phyloP scores from a whole-genome alignment of 2,329 filamentous ascomycete species.

The Pseudovirgaria hyperparasitica region DNA sequence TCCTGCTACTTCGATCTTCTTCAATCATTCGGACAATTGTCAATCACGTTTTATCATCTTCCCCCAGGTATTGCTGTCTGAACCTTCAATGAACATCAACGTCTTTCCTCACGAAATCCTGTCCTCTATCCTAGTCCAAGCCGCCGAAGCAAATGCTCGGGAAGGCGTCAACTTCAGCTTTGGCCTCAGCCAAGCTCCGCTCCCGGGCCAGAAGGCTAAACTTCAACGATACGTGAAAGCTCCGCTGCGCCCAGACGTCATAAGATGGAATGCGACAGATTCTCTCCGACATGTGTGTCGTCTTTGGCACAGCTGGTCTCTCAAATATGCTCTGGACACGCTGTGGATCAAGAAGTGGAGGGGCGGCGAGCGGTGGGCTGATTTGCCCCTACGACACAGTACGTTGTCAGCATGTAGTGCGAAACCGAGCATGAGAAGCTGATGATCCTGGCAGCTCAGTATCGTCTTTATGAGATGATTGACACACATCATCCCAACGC shows the following conservation, averaged over 20 bases:
- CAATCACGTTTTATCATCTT: neutral
- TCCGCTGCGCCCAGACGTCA: slow-evolving; percentile 35
- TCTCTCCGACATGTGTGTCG: slow-evolving; percentile 37
- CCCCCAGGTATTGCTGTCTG: no score
- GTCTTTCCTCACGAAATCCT: slow-evolving; percentile 40
- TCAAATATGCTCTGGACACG: slow-evolving; percentile 37
- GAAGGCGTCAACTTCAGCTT: slow-evolving; percentile 39
- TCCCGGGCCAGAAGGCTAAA: slow-evolving; percentile 31
- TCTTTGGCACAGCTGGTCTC: slow-evolving; percentile 40
- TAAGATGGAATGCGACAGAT: slow-evolving; percentile 38
- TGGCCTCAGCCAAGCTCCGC: slow-evolving; percentile 36
- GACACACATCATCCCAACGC: slow-evolving; percentile 32
- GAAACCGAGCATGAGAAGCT: slow-evolving; percentile 1
- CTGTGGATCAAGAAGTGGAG: slow-evolving; percentile 41
- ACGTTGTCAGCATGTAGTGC: slow-evolving; percentile 1
- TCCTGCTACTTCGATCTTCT: no score
- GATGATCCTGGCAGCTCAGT: slow-evolving; percentile 17
- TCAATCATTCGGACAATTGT: no score
- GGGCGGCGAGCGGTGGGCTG: slow-evolving; percentile 39
- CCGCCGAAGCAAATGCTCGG: slow-evolving; percentile 33
- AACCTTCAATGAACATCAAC: slow-evolving; percentile 32
- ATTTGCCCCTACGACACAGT: slow-evolving; percentile 30
- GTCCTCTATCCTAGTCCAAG: slow-evolving; percentile 36
- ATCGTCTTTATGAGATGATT: slow-evolving; percentile 36
- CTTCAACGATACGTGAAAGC: slow-evolving; percentile 39